Conservation (phyloP, 768 basidiomycete species). For the Tulasnella calospora region DNA sequence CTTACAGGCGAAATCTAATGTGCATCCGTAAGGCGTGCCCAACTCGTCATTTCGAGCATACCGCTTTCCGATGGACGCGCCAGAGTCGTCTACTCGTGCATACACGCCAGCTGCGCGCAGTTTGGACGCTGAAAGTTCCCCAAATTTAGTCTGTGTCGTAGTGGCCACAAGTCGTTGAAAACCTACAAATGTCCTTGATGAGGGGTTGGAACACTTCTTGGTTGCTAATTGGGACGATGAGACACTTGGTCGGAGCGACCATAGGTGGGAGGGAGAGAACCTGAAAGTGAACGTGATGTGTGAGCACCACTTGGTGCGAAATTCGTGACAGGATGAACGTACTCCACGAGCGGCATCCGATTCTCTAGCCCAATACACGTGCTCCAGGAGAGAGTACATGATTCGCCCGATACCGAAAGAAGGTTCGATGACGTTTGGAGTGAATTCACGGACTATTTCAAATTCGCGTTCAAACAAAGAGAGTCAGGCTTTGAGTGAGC, state of each 20-base stretch:
- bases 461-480: slow-evolving; percentile 23
- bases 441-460: slow-evolving; percentile 79
- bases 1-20: slow-evolving; percentile 89
- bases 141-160: too few species aligned
- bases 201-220: slow-evolving; percentile 79
- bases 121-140: slow-evolving; percentile 57
- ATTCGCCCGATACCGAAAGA: slow-evolving; percentile 98
- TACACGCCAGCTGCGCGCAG: slow-evolving; percentile 85
- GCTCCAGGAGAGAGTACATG: slow-evolving; percentile 88
- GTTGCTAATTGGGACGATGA: slow-evolving; percentile 90
- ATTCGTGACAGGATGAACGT: slow-evolving; percentile 34
- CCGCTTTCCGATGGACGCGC: slow-evolving; percentile 90
- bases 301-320: slow-evolving; percentile 24
- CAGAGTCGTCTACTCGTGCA: slow-evolving; percentile 92
- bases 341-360: slow-evolving; percentile 83
- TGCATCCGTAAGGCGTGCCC: slow-evolving; percentile 94
- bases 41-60: slow-evolving; percentile 98
- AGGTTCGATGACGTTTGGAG: slow-evolving; percentile 97
- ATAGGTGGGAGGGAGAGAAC: slow-evolving; percentile 81
- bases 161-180: not conserved
- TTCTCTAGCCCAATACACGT: slow-evolving; percentile 92
- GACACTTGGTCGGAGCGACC: slow-evolving; percentile 92
- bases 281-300: not conserved
- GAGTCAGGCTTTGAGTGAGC: not conserved
- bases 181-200: slow-evolving; percentile 86